Evolutionary conservation across 768 basidiomycete species (phyloP).

Genomic region (Leccinum aurantiacum): DNA sequence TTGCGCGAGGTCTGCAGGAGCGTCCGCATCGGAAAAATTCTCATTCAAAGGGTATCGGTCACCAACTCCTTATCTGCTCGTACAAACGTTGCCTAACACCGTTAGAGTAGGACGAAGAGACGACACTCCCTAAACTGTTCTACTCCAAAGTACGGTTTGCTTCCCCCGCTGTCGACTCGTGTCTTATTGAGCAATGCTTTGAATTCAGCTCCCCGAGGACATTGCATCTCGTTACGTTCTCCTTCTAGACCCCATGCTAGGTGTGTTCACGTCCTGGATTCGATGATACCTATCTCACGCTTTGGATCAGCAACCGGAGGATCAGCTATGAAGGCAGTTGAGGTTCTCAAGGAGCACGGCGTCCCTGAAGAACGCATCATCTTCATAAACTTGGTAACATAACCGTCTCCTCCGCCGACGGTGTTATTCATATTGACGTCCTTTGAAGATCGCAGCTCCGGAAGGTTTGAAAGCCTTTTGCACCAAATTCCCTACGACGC

Average conservation of each 20-base stretch:
- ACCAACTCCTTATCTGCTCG: not conserved
- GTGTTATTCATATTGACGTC: not conserved
- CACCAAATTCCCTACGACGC: constrained; percentile 66
- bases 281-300: not conserved
- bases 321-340: constrained; percentile 96
- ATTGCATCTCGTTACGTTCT: constrained; percentile 90
- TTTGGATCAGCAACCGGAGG: constrained; percentile 78
- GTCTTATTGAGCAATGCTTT: not conserved
- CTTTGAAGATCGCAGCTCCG: constrained; percentile 75
- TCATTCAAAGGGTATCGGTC: constrained; percentile 84
- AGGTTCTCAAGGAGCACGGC: constrained; percentile 87
- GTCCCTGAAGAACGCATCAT: constrained; percentile 95
- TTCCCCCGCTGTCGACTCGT: not conserved
- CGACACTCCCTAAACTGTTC: constrained; percentile 88
- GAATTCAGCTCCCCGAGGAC: constrained; percentile 40
- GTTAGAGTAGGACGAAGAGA: constrained; percentile 82
- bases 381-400: constrained; percentile 86
- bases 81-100: not conserved
- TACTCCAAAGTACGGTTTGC: constrained; percentile 65
- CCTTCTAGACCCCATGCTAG: constrained; percentile 96
- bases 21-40: constrained; percentile 94
- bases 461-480: constrained; percentile 87
- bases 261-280: constrained; percentile 41
- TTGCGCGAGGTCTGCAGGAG: constrained; percentile 93
- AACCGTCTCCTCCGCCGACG: not conserved